Evolutionary conservation across 345 rosid genomes (phyloP).

Genomic region (Eucalyptus albens): DNA sequence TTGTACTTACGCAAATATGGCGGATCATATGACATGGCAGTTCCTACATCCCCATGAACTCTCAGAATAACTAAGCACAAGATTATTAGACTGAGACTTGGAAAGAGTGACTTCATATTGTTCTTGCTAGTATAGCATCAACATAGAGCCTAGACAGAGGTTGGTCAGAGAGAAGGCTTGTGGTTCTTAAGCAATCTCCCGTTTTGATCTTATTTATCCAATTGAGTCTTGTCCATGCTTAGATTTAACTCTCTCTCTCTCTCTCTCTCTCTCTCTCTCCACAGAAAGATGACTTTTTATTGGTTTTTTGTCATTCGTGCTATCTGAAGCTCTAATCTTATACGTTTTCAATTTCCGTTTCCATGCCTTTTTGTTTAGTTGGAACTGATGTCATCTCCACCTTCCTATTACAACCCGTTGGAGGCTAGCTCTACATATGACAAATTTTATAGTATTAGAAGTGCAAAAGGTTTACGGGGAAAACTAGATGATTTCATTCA

Average conservation of each 20-base stretch:
- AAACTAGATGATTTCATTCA: neutral
- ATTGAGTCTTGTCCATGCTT: neutral
- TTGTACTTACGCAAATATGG: slow-evolving; percentile 10
- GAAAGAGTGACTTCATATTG: neutral
- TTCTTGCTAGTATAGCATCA: neutral
- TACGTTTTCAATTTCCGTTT: neutral
- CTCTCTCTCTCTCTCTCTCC: too few relatives aligned
- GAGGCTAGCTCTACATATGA: neutral
- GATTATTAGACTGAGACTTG: neutral
- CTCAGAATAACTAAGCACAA: neutral
- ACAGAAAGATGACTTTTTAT: too few relatives aligned
- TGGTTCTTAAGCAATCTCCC: neutral
- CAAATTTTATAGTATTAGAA: neutral
- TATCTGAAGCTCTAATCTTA: neutral
- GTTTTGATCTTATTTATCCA: neutral
- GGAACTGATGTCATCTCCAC: neutral
- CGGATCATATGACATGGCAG: slow-evolving; percentile 3
- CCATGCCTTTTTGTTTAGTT: neutral
- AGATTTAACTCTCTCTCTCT: neutral
- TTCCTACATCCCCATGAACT: slow-evolving; percentile 7
- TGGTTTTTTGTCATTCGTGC: too few relatives aligned
- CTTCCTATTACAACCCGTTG: neutral
- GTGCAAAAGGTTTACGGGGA: neutral
- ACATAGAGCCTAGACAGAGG: neutral
- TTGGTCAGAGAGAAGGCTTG: neutral